phyloP scores from a whole-genome alignment of 2,329 filamentous ascomycete genomes.

The Exophiala spinifera region DNA sequence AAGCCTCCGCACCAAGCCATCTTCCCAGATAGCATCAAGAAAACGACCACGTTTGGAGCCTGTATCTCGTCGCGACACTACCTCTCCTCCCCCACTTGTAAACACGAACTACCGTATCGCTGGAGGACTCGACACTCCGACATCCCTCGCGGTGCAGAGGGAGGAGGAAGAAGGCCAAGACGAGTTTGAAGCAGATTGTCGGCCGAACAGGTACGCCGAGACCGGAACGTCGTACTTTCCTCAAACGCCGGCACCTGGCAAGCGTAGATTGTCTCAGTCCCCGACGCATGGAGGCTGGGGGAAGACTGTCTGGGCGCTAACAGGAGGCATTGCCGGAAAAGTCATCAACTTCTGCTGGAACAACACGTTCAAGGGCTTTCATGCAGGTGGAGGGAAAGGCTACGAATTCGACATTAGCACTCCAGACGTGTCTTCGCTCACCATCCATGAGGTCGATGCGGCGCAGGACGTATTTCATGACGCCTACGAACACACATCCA shows the following conservation, averaged over 20 bases:
- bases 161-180: constrained; percentile 27
- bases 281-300: constrained; percentile 36
- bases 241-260: constrained; percentile 11
- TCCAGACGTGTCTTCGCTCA: constrained; percentile 26
- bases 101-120: constrained; percentile 40
- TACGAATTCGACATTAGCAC: constrained; percentile 55
- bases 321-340: constrained; percentile 56
- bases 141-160: constrained; percentile 28
- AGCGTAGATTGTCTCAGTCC: constrained; percentile 13
- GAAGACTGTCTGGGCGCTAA: constrained; percentile 41
- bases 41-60: constrained; percentile 13
- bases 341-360: constrained; percentile 80
- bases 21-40: constrained; percentile 5
- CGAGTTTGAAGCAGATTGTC: constrained; percentile 39
- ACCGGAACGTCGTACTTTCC: constrained; percentile 22
- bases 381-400: constrained; percentile 74
- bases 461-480: constrained; percentile 31
- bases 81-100: constrained; percentile 38
- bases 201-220: constrained; percentile 42
- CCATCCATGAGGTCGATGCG: constrained; percentile 30
- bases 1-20: not conserved
- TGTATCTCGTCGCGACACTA: constrained; percentile 8
- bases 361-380: constrained; percentile 74
- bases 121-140: constrained; percentile 34
- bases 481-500: constrained; percentile 12